Base-by-base conservation (phyloP, 2,329 filamentous ascomycete species). In the Aureobasidium sp. region DNA sequence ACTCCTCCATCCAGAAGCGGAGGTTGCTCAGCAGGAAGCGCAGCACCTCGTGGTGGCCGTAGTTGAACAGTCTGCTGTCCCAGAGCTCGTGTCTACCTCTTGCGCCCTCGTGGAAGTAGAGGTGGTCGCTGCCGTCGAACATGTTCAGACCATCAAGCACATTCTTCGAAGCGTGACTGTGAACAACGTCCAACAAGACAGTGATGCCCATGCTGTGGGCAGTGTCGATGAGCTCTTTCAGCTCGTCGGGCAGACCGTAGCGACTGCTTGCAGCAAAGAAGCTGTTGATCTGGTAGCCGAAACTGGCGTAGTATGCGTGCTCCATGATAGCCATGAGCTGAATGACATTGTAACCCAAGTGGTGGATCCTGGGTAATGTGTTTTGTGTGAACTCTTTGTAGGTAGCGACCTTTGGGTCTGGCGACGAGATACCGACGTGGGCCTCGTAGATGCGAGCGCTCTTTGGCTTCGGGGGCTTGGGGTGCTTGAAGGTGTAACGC, bases 241-340 rank as follows among this genome's bases (percentile, higher is more conserved):
- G 79, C 38, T 97, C 94, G 70, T 99, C 94, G 0, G 94, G 94
- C 0, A 86, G 83, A 43, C 94, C 94, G 70, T 96, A 99, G 64
- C 94, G 86, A 74, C 93, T 97, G 74, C 92, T 96, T 13, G 93
- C 92, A 29, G 94, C 94, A 69, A 97, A 99, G 80, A 99, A 99
- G 75, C 89, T 96, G 79, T 97, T 99, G 76, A 99, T 85, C 75
- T 99, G 94, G 74, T 99, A 99, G 49, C 94, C 94, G 69, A 99
- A 99, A 70, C 93, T 97, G 69, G 94, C 94, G 73, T 99, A 99
- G 80, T 99, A 99, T 53, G 94, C 94, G 75, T 99, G 94, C 73
- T 99, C 94, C 93, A 99, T 99, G 70, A 99, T 82, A 47, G 94
- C 94, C 94, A 99, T 99, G 65, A 99, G 81, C 73, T 99, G 94